phyloP scores from a whole-genome alignment of 2,329 filamentous ascomycete species.

The Cercospora sojina region DNA sequence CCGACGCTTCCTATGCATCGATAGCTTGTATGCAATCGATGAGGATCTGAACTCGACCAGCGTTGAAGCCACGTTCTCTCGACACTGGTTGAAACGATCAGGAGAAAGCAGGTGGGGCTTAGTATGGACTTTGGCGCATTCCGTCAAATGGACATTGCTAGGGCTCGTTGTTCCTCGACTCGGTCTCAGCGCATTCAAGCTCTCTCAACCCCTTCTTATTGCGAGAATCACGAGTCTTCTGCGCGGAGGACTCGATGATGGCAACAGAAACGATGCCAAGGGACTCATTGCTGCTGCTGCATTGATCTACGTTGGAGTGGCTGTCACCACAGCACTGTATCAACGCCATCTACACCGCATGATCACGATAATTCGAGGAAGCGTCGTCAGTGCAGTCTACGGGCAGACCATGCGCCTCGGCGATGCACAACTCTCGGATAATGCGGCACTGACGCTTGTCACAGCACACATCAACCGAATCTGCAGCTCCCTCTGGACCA shows the following conservation, averaged over 20 bases:
- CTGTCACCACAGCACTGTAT: constrained; percentile 21
- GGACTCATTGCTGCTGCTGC: constrained; percentile 24
- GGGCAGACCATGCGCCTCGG: constrained; percentile 17
- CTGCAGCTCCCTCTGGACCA: constrained; percentile 15
- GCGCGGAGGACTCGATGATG: constrained; percentile 7
- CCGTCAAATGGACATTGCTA: constrained; percentile 11
- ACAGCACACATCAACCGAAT: constrained; percentile 27
- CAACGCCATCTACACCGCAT: constrained; percentile 23
- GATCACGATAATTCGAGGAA: constrained; percentile 26
- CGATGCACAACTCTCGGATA: constrained; percentile 18
- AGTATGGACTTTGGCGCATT: constrained; percentile 10
- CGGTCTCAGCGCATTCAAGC: constrained; percentile 22
- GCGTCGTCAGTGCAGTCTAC: constrained; percentile 23
- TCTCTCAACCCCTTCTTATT: constrained; percentile 25
- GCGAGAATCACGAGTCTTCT: constrained; percentile 18
- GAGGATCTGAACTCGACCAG: constrained; percentile 16
- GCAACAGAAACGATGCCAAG: constrained; percentile 12
- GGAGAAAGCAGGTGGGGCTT: constrained; percentile 3
- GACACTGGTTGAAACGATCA: constrained; percentile 13
- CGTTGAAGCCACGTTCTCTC: constrained; percentile 15
- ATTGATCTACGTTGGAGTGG: constrained; percentile 22
- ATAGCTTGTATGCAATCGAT: constrained; percentile 31
- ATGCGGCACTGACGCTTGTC: constrained; percentile 24
- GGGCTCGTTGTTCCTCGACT: constrained; percentile 18
- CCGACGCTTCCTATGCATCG: constrained; percentile 25